A percentile compares a stretch with the other conserved stretches of the same genome.
phyloP scores from a whole-genome alignment of 2,329 filamentous ascomycete species.

The Alternaria atra region DNA sequence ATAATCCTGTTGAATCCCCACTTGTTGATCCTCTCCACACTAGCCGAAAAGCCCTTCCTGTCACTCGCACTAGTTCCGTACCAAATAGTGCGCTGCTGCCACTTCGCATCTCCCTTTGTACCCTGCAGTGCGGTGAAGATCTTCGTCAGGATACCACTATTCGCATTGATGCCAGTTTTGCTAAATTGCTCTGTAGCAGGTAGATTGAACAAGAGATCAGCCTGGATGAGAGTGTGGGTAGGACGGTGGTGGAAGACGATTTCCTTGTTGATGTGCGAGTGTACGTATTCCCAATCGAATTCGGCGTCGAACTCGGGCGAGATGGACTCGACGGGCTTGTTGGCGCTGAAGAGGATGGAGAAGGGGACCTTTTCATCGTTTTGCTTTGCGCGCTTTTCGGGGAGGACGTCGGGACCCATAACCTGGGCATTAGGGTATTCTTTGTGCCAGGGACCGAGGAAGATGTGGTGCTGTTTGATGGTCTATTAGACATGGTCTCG shows the following conservation, averaged over 20 bases:
- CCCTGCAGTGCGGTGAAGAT: constrained; percentile 66
- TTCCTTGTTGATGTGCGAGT: constrained; percentile 83
- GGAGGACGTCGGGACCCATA: constrained; percentile 82
- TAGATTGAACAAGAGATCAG: constrained; percentile 91
- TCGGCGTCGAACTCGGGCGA: constrained; percentile 83
- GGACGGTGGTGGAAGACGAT: constrained; percentile 87
- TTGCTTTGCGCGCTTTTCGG: constrained; percentile 77
- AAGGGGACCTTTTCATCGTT: constrained; percentile 69
- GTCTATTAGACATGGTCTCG: background rate
- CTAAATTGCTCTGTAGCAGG: constrained; percentile 83
- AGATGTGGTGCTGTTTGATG: constrained; percentile 81
- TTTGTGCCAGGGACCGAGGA: constrained; percentile 82
- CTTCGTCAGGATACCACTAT: constrained; percentile 67
- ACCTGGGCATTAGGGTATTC: constrained; percentile 82
- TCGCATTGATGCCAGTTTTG: constrained; percentile 63
- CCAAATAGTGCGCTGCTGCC: constrained; percentile 85
- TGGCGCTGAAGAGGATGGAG: constrained; percentile 65
- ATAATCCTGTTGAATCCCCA: constrained; percentile 91
- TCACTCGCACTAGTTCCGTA: constrained; percentile 72
- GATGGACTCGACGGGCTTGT: constrained; percentile 60
- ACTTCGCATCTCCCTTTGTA: constrained; percentile 67
- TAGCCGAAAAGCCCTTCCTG: constrained; percentile 73
- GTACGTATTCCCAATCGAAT: constrained; percentile 85
- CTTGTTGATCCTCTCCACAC: constrained; percentile 70
- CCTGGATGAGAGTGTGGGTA: constrained; percentile 81